phyloP scores from a whole-genome alignment of 257 asterid genomes.

The Prunella vulgaris region DNA sequence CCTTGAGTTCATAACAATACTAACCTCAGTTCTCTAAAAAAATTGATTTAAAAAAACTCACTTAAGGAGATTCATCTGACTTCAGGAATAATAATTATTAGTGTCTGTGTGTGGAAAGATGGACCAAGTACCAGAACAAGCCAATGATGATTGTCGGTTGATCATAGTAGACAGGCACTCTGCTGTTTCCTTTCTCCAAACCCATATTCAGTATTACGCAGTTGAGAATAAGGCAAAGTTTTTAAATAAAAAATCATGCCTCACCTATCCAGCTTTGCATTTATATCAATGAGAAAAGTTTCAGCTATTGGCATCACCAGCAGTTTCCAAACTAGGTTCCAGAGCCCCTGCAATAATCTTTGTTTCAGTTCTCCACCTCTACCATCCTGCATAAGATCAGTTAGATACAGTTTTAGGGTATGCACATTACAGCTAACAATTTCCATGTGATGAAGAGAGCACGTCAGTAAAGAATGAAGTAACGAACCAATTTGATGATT shows the following conservation, averaged over 20 bases:
- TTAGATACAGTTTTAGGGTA: not conserved
- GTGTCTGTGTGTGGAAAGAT: not conserved
- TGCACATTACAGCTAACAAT: slow-evolving; percentile 10
- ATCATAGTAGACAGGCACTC: slow-evolving; percentile 83
- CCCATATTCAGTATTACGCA: slow-evolving; percentile 38
- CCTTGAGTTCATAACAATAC: not conserved
- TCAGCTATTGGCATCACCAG: slow-evolving; percentile 92
- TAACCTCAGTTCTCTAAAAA: not conserved
- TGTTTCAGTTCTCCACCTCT: slow-evolving; percentile 98
- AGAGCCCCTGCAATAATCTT: slow-evolving; percentile 97
- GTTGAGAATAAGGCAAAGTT: slow-evolving; percentile 2
- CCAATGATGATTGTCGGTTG: slow-evolving; percentile 58
- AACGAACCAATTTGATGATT: not conserved
- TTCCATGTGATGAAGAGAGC: not conserved
- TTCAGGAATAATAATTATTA: too few relatives aligned
- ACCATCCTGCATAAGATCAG: slow-evolving; percentile 70
- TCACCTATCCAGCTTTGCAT: slow-evolving; percentile 86
- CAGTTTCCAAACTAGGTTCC: slow-evolving; percentile 82
- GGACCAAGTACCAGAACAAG: slow-evolving; percentile 67
- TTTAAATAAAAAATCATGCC: not conserved
- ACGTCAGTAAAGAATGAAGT: not conserved
- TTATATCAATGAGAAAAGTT: slow-evolving; percentile 78
- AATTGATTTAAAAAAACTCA: too few relatives aligned
- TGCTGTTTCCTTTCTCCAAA: slow-evolving; percentile 74
- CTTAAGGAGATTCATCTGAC: too few relatives aligned